phyloP scores from a whole-genome alignment of 805 yeast species.

The Sugiyamaella marilandica region DNA sequence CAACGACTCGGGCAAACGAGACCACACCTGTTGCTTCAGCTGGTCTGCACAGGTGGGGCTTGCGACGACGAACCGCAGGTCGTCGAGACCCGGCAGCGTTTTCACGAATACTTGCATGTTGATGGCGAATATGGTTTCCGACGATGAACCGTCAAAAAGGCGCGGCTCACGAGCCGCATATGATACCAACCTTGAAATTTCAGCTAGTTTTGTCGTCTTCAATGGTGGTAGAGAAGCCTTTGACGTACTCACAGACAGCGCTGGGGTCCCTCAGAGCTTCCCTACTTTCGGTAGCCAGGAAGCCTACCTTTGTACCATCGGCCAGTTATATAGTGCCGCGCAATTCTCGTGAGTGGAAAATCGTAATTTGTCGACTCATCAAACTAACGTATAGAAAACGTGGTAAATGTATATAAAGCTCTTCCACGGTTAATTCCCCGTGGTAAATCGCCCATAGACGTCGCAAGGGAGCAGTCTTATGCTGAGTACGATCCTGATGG shows the following conservation, averaged over 20 bases:
- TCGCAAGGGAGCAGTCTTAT: conserved; percentile 48
- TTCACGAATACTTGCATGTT: conserved; percentile 7
- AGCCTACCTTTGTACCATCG: neutral
- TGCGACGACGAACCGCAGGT: neutral
- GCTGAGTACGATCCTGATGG: conserved; percentile 68
- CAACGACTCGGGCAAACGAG: neutral
- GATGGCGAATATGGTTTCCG: neutral
- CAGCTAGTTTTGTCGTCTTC: no score
- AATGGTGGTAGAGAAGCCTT: no score
- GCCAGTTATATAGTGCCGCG: conserved; percentile 2
- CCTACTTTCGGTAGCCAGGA: no score
- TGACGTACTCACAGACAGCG: no score
- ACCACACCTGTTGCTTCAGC: neutral
- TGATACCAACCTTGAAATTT: no score
- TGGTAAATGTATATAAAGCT: conserved; percentile 32
- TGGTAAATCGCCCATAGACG: conserved; percentile 36
- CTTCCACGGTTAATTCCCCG: conserved; percentile 31
- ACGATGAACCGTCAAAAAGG: neutral
- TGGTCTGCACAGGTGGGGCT: neutral
- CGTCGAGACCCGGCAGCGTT: conserved; percentile 7
- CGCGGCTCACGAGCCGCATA: no score
- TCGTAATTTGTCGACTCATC: neutral
- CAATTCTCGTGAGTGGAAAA: neutral
- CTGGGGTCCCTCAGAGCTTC: no score
- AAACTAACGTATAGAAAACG: conserved; percentile 22